Evolutionary conservation across 768 basidiomycete species (phyloP).

Genomic region (Russula vinacea): DNA sequence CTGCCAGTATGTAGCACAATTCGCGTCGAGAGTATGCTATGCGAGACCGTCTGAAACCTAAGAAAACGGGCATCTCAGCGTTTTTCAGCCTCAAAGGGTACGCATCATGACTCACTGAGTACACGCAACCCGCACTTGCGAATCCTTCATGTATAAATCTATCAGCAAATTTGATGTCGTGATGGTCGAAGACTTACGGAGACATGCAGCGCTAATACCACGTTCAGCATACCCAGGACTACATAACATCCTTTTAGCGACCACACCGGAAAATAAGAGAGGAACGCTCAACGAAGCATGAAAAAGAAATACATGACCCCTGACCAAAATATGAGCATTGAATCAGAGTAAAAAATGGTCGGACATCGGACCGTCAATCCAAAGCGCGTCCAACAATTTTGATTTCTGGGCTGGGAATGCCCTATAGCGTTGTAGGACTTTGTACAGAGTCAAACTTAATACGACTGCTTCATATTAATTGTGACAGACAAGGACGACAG

Average conservation of each 20-base stretch:
- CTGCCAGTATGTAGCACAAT: conserved; percentile 18
- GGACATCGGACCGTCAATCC: conserved; percentile 18
- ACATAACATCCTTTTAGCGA: not conserved
- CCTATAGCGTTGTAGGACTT: not conserved
- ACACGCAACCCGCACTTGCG: conserved; percentile 9
- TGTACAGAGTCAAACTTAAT: conserved; percentile 23
- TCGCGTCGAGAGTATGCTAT: conserved; percentile 24
- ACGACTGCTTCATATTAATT: conserved; percentile 6
- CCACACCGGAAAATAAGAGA: too few relatives aligned
- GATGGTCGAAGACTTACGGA: conserved; percentile 3
- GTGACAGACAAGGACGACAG: not conserved
- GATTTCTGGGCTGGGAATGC: not conserved
- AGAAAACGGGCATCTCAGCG: not conserved
- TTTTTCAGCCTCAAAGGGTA: not conserved
- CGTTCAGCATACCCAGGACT: conserved; percentile 24
- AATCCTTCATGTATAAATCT: not conserved
- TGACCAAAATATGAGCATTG: not conserved
- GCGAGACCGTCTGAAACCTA: conserved; percentile 19
- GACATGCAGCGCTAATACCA: conserved; percentile 15
- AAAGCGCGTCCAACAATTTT: conserved; percentile 21
- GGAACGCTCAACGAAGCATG: conserved; percentile 21
- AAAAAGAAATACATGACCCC: conserved; percentile 28
- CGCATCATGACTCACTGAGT: conserved; percentile 11
- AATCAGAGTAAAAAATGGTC: not conserved
- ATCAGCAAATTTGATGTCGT: not conserved